Percentiles rank a stretch among this genome's conserved stretches.
These are phyloP conservation scores for Eremothecium cymbalariae DNA, from an alignment of 1,139 yeast species.

Conservation along the genomic window DNA sequence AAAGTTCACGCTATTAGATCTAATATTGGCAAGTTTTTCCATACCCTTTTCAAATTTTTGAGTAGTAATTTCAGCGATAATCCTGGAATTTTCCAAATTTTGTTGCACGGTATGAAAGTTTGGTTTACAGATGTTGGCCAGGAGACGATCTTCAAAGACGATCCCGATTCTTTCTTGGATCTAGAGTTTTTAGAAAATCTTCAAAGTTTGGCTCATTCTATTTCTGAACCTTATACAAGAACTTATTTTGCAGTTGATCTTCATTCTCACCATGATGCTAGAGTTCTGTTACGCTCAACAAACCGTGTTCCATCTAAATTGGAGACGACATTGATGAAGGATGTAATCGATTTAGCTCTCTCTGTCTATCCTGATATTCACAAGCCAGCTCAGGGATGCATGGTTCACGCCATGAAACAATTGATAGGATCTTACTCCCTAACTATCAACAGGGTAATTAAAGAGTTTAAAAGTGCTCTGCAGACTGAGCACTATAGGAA, in stretches of 20 bases:
- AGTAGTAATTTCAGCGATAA: conserved; percentile 51
- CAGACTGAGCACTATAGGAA: conserved; percentile 40
- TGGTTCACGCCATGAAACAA: conserved; percentile 66
- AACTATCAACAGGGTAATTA: conserved; percentile 38
- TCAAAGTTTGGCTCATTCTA: conserved; percentile 42
- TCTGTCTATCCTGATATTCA: conserved; percentile 68
- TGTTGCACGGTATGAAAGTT: conserved; percentile 59
- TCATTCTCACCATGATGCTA: conserved; percentile 67
- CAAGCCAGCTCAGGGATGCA: conserved; percentile 59
- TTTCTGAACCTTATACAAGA: conserved; percentile 67
- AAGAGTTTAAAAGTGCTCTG: conserved; percentile 46
- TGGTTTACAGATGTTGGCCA: conserved; percentile 84
- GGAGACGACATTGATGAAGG: conserved; percentile 58
- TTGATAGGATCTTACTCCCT: conserved; percentile 59
- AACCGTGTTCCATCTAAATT: conserved; percentile 62
- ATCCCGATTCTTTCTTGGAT: conserved; percentile 40
- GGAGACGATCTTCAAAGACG: conserved; percentile 56
- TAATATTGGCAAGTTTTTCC: conserved; percentile 60
- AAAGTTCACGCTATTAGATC: conserved; percentile 57
- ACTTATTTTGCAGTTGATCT: conserved; percentile 68
- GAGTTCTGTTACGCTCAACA: conserved; percentile 69
- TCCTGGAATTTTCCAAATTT: conserved; percentile 57
- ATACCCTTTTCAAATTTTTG: conserved; percentile 47
- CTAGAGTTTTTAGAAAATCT: conserved; percentile 41
- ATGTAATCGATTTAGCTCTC: conserved; percentile 58